Conservation (phyloP, 83 land plant species). For the Picea abies region DNA sequence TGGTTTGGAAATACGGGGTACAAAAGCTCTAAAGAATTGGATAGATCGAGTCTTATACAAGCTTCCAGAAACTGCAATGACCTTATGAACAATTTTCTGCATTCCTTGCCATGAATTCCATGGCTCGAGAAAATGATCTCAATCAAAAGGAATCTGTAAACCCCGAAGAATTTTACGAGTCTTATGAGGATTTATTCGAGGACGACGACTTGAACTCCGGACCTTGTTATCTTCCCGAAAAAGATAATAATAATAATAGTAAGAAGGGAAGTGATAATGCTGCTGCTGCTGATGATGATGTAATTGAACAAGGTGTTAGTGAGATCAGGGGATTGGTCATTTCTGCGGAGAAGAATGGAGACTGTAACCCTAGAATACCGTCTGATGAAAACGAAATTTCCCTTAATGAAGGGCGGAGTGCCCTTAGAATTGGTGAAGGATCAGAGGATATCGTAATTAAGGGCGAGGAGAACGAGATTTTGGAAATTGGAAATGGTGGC, state of each 20-base stretch:
- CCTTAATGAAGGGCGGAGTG: not conserved
- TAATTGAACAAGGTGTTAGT: not conserved
- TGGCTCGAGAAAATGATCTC: slow-evolving; percentile 8
- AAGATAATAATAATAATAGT: not conserved
- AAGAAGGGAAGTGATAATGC: not conserved
- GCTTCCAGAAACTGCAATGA: not conserved
- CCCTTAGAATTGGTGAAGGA: not conserved
- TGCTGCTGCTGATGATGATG: no score
- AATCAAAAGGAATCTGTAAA: not conserved
- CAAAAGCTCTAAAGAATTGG: not conserved
- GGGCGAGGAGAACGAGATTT: not conserved
- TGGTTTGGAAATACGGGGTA: not conserved
- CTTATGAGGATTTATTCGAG: slow-evolving; percentile 17
- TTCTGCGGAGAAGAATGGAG: not conserved
- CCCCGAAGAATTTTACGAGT: slow-evolving; percentile 14
- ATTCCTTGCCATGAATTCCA: not conserved
- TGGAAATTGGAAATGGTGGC: slow-evolving; percentile 32
- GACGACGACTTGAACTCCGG: not conserved
- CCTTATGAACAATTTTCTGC: not conserved
- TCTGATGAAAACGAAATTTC: not conserved
- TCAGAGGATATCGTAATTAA: slow-evolving; percentile 6
- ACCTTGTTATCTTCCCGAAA: slow-evolving; percentile 15
- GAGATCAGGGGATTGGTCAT: not conserved
- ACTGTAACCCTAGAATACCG: not conserved
- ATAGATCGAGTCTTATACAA: not conserved